A percentile compares a stretch with the other conserved stretches of the same genome.
Evolutionary conservation across 116 monocot species (phyloP).

Genomic region (Dioscorea cayenensis): DNA sequence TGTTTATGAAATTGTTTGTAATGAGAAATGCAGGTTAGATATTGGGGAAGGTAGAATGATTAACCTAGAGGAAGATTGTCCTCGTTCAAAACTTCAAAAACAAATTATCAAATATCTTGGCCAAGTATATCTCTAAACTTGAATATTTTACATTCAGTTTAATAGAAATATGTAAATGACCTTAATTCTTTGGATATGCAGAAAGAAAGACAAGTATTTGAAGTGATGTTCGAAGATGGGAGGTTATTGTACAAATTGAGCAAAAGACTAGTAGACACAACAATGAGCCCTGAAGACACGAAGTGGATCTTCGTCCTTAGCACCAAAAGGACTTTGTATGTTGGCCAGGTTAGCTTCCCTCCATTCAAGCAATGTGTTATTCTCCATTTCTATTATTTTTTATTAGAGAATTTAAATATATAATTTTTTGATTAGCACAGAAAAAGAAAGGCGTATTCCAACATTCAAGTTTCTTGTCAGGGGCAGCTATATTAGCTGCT

Average conservation of each 20-base stretch:
- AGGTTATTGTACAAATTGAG: conserved; percentile 55
- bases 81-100: conserved; percentile 66
- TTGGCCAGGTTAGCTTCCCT: conserved; percentile 37
- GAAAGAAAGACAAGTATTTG: conserved; percentile 85
- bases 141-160: neutral
- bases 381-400: no score
- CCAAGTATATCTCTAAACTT: conserved; percentile 19
- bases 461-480: conserved; percentile 82
- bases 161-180: no score
- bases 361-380: no score
- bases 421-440: conserved; percentile 21
- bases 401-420: no score
- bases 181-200: conserved; percentile 10
- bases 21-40: conserved; percentile 62
- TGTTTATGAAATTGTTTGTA: neutral
- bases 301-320: conserved; percentile 98
- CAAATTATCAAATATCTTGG: conserved; percentile 96
- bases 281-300: conserved; percentile 16
- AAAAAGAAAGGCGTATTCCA: conserved; percentile 82
- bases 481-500: conserved; percentile 91
- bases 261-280: conserved; percentile 45
- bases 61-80: conserved; percentile 50
- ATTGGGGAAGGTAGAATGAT: conserved; percentile 86
- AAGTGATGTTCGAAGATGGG: conserved; percentile 72
- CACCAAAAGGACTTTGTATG: conserved; percentile 71